These are phyloP conservation scores for Aureobasidium sp. DNA, from an alignment of 2,329 filamentous ascomycete species.

Conservation along the genomic window DNA sequence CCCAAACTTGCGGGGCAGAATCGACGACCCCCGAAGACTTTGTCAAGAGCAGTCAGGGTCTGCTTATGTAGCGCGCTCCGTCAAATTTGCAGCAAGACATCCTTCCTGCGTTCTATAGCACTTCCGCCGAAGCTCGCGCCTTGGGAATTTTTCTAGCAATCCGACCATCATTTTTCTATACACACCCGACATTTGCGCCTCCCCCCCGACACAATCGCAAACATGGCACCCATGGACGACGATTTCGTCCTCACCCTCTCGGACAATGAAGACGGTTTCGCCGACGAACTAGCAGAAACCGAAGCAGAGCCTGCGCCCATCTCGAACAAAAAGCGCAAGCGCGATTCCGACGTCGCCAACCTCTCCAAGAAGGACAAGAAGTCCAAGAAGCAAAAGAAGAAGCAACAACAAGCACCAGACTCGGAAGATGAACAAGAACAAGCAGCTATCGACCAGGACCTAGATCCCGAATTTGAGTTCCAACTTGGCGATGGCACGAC, in stretches of 20 bases:
- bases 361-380: slow-evolving; percentile 23
- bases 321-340: slow-evolving; percentile 48
- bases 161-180: neutral
- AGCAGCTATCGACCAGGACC: slow-evolving; percentile 55
- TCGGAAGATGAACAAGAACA: slow-evolving; percentile 47
- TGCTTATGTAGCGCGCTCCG: neutral
- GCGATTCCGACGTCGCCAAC: slow-evolving; percentile 25
- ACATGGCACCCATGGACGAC: slow-evolving; percentile 26
- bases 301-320: slow-evolving; percentile 21
- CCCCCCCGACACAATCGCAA: neutral
- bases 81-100: too few relatives aligned
- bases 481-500: slow-evolving; percentile 55
- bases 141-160: neutral
- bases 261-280: slow-evolving; percentile 43
- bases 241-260: slow-evolving; percentile 56
- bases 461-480: slow-evolving; percentile 91
- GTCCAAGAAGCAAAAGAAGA: slow-evolving; percentile 24
- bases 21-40: neutral
- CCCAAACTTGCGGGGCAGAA: slow-evolving; percentile 1
- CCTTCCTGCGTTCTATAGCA: neutral
- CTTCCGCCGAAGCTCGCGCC: neutral
- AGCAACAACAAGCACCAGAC: slow-evolving; percentile 35
- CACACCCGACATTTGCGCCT: neutral
- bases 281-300: slow-evolving; percentile 28
- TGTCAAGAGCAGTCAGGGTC: neutral